Percentiles rank a stretch among this genome's conserved stretches.
Evolutionary conservation across 257 asterid species (phyloP).

Genomic region (Anisodus tanguticus): DNA sequence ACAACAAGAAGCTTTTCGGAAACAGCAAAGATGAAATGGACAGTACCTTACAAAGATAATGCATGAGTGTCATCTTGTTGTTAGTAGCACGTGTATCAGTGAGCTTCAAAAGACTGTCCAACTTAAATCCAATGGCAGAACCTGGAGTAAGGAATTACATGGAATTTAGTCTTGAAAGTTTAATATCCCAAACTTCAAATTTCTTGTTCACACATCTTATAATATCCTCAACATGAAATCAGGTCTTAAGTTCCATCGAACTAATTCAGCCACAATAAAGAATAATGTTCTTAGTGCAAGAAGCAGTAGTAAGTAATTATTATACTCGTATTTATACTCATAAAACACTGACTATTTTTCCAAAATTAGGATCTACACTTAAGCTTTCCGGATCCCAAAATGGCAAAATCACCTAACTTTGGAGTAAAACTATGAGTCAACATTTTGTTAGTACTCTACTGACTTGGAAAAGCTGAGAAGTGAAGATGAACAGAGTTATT

Average conservation of each 20-base stretch:
- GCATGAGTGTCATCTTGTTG: constrained; percentile 95
- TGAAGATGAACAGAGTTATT: not conserved
- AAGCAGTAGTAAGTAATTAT: not conserved
- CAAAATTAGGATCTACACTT: not conserved
- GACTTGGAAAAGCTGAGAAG: not conserved
- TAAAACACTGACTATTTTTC: not conserved
- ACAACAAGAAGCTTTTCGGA: not conserved
- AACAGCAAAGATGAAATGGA: constrained; percentile 27
- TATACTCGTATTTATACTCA: not conserved
- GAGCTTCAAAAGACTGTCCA: constrained; percentile 97
- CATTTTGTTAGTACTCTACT: not conserved
- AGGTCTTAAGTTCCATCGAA: not conserved
- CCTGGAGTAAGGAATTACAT: constrained; percentile 43
- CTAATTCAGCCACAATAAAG: constrained; percentile 16
- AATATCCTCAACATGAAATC: not conserved
- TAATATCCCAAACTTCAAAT: not conserved
- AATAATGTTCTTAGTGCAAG: constrained; percentile 13
- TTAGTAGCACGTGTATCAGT: constrained; percentile 93
- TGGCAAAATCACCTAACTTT: not conserved
- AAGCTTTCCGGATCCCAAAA: not conserved
- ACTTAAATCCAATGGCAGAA: constrained; percentile 93
- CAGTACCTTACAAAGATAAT: constrained; percentile 89
- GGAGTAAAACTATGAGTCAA: not conserved
- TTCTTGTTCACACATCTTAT: not conserved
- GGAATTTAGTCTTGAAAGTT: constrained; percentile 17